Base-by-base conservation (phyloP, 495 filamentous ascomycete genomes). In the Talaromyces borbonicus region DNA sequence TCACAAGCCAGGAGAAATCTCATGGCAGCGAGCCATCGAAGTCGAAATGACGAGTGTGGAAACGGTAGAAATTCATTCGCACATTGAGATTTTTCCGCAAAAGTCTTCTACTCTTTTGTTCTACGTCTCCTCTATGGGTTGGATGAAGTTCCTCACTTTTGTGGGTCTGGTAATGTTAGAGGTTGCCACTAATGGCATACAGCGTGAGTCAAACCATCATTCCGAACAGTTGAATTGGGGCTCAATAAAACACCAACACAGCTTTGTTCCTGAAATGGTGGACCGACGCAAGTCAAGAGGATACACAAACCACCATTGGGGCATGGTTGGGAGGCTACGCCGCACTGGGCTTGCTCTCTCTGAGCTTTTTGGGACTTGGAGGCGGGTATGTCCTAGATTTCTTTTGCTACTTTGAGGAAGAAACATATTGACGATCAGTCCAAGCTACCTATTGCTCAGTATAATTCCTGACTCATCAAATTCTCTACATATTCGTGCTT, bases 321-420 rank as follows among this genome's bases (percentile, higher is more conserved):
- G 42, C 52, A 50, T 48, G 58, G 62, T 30, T 67, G 88, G 57
- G 88, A 88, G 58, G 84, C 87, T 42, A 42, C 39, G 39, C 39
- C 29, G 39, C 39, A 11, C 29, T 42, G 7, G 39, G 39, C 16
- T 11, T 42, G n/a, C 23, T 42, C 12, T 42, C 39, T 2, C 29
- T 42, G 29, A 26, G 39, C 22, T 42, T 42, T 14, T 24, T 42
- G 14, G 39, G 39, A 11, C 6, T 42, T 3, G 6, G 39, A 14
- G 39, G 39, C 19, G 19, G n/a, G 39, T 42, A 42, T 2, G 39
- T 42, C 20, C 4, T 9, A 4, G 2, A 11, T 9, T 15, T 26
- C 23, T 40, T 5, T 19, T 5, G 5, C 11, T 19, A 15, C 4
- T 26, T 8, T 42, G 39, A 27, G 20, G 11, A n/a, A n/a, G n/a